These are phyloP conservation scores for Zarea fungicola DNA, from an alignment of 2,329 filamentous ascomycete species.

Conservation along the genomic window DNA sequence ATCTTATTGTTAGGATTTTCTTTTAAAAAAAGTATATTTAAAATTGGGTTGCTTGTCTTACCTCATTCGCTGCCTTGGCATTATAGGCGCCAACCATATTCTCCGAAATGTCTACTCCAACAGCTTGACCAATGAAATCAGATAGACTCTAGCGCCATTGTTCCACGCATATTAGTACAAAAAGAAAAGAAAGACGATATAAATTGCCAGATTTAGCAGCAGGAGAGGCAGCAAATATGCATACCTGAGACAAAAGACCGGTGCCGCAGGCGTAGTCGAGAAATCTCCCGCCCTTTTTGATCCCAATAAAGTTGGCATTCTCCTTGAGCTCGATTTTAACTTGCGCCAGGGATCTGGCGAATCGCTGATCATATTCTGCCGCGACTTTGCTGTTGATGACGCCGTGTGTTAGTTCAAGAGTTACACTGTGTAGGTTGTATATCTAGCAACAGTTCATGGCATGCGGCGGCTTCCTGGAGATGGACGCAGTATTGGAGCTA, in stretches of 20 bases:
- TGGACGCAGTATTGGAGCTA: too few species aligned
- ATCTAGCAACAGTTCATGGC: background rate
- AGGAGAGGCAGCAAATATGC: constrained; percentile 18
- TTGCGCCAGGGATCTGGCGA: constrained; percentile 46
- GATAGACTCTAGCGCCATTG: constrained; percentile 18
- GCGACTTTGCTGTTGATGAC: constrained; percentile 24
- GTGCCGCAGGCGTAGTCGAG: constrained; percentile 76
- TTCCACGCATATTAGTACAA: background rate
- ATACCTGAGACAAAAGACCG: constrained; percentile 58
- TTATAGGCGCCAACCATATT: constrained; percentile 69
- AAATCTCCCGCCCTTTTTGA: constrained; percentile 44
- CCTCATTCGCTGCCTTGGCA: constrained; percentile 49
- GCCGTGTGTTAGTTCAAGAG: background rate
- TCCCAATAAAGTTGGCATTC: constrained; percentile 56
- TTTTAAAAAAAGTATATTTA: too few species aligned
- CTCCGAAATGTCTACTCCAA: constrained; percentile 66
- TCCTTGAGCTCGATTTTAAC: constrained; percentile 50
- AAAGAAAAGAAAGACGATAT: background rate
- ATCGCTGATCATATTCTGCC: constrained; percentile 43
- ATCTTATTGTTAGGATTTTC: too few species aligned
- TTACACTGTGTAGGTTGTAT: background rate
- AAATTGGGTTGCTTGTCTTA: too few species aligned
- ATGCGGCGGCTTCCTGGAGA: too few species aligned
- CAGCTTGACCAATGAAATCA: constrained; percentile 42
- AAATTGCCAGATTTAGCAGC: background rate